Evolutionary conservation across 371 early-diverging fungal genomes (phyloP), one percentile per base, ranked within the genome.

Genomic region (Mortierella sp.): DNA sequence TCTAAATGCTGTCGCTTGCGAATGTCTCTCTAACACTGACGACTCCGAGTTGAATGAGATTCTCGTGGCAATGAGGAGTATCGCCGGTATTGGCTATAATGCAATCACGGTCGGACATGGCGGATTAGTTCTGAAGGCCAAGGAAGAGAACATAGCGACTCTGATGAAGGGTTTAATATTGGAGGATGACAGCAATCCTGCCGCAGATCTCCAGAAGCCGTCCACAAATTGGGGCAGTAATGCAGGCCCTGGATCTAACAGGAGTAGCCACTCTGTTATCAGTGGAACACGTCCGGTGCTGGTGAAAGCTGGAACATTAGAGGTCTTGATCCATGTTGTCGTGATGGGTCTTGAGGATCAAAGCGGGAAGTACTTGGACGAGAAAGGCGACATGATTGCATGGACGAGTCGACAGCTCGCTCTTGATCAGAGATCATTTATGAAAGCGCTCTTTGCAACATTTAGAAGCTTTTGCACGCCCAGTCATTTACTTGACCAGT

Each of bases 401-500:
- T 81, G 66, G 45, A 58, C 75, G 26, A 72, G 72, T 57, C 64
- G 73, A 28, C 73, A 78, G 52, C 64, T 71, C 78, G 57, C 67
- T 18, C 83, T 91, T 66, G 88, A 91, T 52, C 88, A 87, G 30
- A 83, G 75, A 49, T 84, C 88, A 39, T 91, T 85, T 57, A 66
- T 73, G 20, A 74, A 72, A 5, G 83, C 85, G 0, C 90, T 92
- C 63, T 91, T 92, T 77, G 84, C 84, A 22, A 90, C 90, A 1
- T 92, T 87, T 63, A 88, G 92, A 26, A 87, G 86, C 35, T 88
- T 87, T 65, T 88, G 88, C 43, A 86, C 88, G 0, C 64, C 86
- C 2, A 70, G 59, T 6, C 84, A 85, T 5, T 70, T 92, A 12
- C 66, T 92, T n/a, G 89, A 89, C 14, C 83, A 87, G 30, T 62